Evolutionary conservation across 2,329 filamentous ascomycete genomes (phyloP).

Genomic region (Colletotrichum lini): DNA sequence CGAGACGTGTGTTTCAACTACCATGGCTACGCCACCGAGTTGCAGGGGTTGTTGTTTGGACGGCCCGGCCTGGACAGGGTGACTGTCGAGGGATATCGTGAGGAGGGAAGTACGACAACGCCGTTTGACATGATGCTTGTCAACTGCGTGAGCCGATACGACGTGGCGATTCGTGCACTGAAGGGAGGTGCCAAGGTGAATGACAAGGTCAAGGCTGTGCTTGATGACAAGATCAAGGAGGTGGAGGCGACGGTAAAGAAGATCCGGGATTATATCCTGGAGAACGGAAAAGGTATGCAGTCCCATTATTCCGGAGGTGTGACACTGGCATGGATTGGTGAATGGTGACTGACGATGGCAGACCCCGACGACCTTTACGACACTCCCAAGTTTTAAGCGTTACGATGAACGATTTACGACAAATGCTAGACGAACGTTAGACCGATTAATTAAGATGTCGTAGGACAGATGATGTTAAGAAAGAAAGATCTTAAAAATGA

Average conservation of each 20-base stretch:
- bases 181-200: slow-evolving; percentile 63
- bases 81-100: slow-evolving; percentile 71
- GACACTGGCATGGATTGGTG: slow-evolving; percentile 15
- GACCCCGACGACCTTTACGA: slow-evolving; percentile 69
- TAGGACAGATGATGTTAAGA: not conserved
- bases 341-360: slow-evolving; percentile 45
- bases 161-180: slow-evolving; percentile 70
- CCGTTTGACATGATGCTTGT: slow-evolving; percentile 80
- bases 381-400: slow-evolving; percentile 56
- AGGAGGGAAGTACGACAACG: slow-evolving; percentile 77
- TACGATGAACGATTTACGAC: not conserved
- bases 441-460: not conserved
- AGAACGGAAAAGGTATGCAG: slow-evolving; percentile 65
- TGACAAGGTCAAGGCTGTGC: slow-evolving; percentile 58
- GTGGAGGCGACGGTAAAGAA: slow-evolving; percentile 64
- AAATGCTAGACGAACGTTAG: not conserved
- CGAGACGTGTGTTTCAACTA: slow-evolving; percentile 75
- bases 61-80: slow-evolving; percentile 66
- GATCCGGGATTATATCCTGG: slow-evolving; percentile 66
- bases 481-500: rapidly evolving
- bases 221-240: slow-evolving; percentile 63
- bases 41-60: slow-evolving; percentile 74
- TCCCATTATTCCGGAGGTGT: not conserved
- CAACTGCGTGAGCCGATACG: slow-evolving; percentile 72
- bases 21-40: slow-evolving; percentile 74